These are phyloP conservation scores for Ilex asprella DNA, from an alignment of 257 asterid genomes.

Conservation along the genomic window DNA sequence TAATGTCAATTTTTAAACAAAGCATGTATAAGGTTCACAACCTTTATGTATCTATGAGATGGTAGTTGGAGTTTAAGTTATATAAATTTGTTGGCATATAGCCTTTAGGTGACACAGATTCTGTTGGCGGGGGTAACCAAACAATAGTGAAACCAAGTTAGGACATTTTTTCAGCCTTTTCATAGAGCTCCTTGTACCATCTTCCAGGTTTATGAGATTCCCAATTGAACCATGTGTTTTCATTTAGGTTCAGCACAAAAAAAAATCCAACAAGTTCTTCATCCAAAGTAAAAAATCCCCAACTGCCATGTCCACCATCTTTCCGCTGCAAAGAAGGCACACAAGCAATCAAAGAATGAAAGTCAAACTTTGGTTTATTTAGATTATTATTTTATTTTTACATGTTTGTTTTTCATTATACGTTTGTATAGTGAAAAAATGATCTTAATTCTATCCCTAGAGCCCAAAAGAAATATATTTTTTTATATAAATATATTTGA, in stretches of 20 bases:
- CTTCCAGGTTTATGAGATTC: slow-evolving; percentile 92
- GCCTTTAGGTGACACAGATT: slow-evolving; percentile 95
- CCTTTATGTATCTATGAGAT: not conserved
- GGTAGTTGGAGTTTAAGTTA: slow-evolving; percentile 88
- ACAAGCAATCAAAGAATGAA: slow-evolving; percentile 19
- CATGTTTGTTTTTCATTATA: too few species aligned
- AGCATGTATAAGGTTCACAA: not conserved
- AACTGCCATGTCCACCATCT: slow-evolving; percentile 46
- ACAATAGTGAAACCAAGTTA: slow-evolving; percentile 78
- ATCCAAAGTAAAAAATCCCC: slow-evolving; percentile 63
- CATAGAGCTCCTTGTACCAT: slow-evolving; percentile 77
- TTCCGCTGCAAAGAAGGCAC: slow-evolving; percentile 46
- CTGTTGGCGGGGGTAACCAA: slow-evolving; percentile 99
- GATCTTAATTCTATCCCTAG: too few species aligned
- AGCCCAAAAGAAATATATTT: too few species aligned
- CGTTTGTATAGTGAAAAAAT: too few species aligned
- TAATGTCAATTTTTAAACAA: not conserved
- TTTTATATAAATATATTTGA: too few species aligned
- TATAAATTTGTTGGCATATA: slow-evolving; percentile 94
- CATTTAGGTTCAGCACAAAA: slow-evolving; percentile 78
- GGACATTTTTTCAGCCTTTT: slow-evolving; percentile 63
- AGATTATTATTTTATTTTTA: too few species aligned
- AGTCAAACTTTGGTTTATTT: too few species aligned
- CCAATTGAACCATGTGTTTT: slow-evolving; percentile 85
- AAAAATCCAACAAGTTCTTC: slow-evolving; percentile 48